Evolutionary conservation across 225 moss, liverwort and hornwort genomes (phyloP).

Genomic region (Sphagnum tenellum): DNA sequence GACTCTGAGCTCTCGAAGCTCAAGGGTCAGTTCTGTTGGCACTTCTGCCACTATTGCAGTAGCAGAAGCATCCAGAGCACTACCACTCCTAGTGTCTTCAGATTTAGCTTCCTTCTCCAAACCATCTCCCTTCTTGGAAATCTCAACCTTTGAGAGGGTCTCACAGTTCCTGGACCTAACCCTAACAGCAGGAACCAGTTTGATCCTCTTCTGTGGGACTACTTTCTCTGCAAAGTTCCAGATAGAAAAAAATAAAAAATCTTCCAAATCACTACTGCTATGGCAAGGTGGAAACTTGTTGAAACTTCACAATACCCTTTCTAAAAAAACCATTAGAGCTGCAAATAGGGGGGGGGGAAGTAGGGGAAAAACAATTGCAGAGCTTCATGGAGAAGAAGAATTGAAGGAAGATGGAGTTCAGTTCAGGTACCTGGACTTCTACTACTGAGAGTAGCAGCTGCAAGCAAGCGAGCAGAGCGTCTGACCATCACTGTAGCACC

Average conservation of each 20-base stretch:
- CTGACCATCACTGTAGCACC: conserved; percentile 37
- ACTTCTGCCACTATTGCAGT: not conserved
- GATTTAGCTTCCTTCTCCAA: not conserved
- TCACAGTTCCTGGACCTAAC: conserved; percentile 11
- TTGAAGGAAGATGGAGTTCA: not conserved
- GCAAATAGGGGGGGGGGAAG: too few species aligned
- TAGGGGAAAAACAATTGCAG: too few species aligned
- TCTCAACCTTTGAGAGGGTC: conserved; percentile 3
- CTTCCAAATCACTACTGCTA: not conserved
- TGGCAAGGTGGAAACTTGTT: not conserved
- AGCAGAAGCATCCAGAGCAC: not conserved
- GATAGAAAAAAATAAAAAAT: not conserved
- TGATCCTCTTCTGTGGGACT: not conserved
- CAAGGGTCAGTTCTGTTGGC: not conserved
- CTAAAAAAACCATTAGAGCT: too few species aligned
- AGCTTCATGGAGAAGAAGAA: not conserved
- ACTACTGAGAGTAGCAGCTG: conserved; percentile 21
- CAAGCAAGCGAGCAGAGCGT: conserved; percentile 45
- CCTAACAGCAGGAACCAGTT: conserved; percentile 7
- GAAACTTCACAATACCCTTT: not conserved
- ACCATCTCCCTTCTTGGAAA: not conserved
- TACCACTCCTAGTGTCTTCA: not conserved
- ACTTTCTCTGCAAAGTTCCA: conserved; percentile 1
- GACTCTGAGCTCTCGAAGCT: not conserved
- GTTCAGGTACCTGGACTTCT: not conserved